phyloP scores from a whole-genome alignment of 768 basidiomycete genomes.

The Boletus tomentosulus region DNA sequence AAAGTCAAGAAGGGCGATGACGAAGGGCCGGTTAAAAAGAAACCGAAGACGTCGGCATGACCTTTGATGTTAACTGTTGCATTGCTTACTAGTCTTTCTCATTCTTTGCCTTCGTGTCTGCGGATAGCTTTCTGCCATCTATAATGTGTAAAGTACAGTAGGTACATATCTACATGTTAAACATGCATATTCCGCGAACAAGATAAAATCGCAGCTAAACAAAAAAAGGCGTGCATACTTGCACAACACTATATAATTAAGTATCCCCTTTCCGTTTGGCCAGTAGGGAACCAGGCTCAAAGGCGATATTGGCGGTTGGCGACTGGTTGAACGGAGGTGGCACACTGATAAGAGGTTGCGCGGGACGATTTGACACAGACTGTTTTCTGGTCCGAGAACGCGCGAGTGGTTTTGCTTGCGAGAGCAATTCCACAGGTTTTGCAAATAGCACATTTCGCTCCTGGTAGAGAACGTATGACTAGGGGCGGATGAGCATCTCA shows the following conservation, averaged over 20 bases:
- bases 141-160: slow-evolving; percentile 24
- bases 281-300: slow-evolving; percentile 75
- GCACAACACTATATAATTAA: slow-evolving; percentile 1
- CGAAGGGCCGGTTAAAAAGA: slow-evolving; percentile 70
- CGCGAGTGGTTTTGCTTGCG: slow-evolving; percentile 32
- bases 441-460: slow-evolving; percentile 61
- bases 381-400: slow-evolving; percentile 37
- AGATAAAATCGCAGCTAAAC: slow-evolving; percentile 4
- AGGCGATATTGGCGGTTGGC: slow-evolving; percentile 40
- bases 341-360: slow-evolving; percentile 49
- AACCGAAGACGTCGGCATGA: slow-evolving; percentile 54
- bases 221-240: neutral
- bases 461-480: slow-evolving; percentile 84
- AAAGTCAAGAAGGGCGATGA: slow-evolving; percentile 35
- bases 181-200: slow-evolving; percentile 7
- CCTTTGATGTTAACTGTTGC: neutral
- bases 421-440: slow-evolving; percentile 19
- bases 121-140: slow-evolving; percentile 3
- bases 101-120: neutral
- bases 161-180: slow-evolving; percentile 15
- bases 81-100: neutral
- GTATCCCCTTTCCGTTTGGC: slow-evolving; percentile 44
- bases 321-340: slow-evolving; percentile 37
- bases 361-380: slow-evolving; percentile 31
- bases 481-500: slow-evolving; percentile 9